Evolutionary conservation across 2,329 filamentous ascomycete species (phyloP), one percentile per base, ranked within the genome.

Genomic region (Xylariaceae sp.): DNA sequence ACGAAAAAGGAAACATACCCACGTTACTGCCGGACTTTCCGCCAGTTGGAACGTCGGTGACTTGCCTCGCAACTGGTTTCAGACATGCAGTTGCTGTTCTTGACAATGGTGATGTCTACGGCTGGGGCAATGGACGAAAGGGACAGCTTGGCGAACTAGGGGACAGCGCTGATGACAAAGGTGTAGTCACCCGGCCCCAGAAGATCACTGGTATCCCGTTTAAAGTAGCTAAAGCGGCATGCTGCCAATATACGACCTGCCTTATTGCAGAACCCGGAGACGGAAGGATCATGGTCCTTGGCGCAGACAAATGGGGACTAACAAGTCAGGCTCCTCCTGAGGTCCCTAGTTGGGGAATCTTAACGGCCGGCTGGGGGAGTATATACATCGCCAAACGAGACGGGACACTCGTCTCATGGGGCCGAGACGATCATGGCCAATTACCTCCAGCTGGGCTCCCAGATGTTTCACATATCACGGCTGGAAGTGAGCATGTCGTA

Each of bases 401-500:
- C 61, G 85, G 86, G 0, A 76, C 71, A 3, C 69, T 97, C 18
- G 65, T 82, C 2, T 85, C 86, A 6, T 97, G 91, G 89, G 94
- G 94, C 0, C 83, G 91, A 62, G 82, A 94, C 69, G 90, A 96
- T 69, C 90, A 92, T 65, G 91, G 90, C 8, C 90, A 97, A 69
- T 77, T 96, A 7, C 81, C 88, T 18, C 88, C 90, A 1, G 70
- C 74, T 1, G 76, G 77, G 23, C 71, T 95, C 1, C 86, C 87
- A 0, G 69, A 71, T 1, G 69, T 92, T 2, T 74, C 76, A 8
- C 77, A 78, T 23, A 81, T 97, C n/a, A 88, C 89, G 2, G 83
- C 89, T 51, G 94, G 94, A 0, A 97, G 93, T 70, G 94, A 97
- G 73, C 94, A 99, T 73, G 85, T 84, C n/a, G 74, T 97, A 63